These are phyloP conservation scores for Aureobasidium namibiae DNA, from an alignment of 2,329 filamentous ascomycete genomes.

Conservation along the genomic window DNA sequence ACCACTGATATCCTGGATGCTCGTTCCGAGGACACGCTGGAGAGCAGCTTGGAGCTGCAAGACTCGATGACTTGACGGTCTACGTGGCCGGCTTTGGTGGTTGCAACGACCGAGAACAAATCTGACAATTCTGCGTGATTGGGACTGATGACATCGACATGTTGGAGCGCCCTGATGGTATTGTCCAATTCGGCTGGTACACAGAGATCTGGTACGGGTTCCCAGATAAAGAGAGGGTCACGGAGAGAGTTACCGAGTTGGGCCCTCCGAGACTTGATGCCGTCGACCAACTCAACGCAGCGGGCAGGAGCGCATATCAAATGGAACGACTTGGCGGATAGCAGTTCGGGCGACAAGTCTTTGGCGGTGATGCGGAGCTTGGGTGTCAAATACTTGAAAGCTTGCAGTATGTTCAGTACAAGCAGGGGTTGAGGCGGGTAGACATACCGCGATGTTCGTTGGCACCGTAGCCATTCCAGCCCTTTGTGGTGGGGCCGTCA, in stretches of 20 bases:
- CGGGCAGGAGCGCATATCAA: constrained; percentile 74
- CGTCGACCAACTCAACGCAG: constrained; percentile 65
- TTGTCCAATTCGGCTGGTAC: constrained; percentile 53
- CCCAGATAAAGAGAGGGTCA: constrained; percentile 77
- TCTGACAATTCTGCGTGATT: constrained; percentile 85
- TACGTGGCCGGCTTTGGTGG: constrained; percentile 31
- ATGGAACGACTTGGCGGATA: constrained; percentile 72
- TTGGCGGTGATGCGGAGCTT: constrained; percentile 71
- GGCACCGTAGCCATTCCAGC: constrained; percentile 82
- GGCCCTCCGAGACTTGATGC: constrained; percentile 53
- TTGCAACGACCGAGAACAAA: constrained; percentile 58
- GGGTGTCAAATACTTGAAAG: constrained; percentile 80
- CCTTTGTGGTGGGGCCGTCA: constrained; percentile 70
- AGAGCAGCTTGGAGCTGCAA: constrained; percentile 26
- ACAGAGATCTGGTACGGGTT: constrained; percentile 86
- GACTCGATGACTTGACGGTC: constrained; percentile 32
- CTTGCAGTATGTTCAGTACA: background rate
- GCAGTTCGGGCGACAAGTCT: constrained; percentile 58
- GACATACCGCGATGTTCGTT: constrained; percentile 25
- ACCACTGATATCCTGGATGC: constrained; percentile 49
- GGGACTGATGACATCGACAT: constrained; percentile 59
- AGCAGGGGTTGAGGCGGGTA: too few species aligned
- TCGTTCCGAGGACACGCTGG: constrained; percentile 15
- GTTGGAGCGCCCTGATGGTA: constrained; percentile 44
- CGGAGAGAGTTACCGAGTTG: constrained; percentile 26